Conservation (phyloP, 192 early-diverging fungal genomes). For the Allomyces arbusculus region DNA sequence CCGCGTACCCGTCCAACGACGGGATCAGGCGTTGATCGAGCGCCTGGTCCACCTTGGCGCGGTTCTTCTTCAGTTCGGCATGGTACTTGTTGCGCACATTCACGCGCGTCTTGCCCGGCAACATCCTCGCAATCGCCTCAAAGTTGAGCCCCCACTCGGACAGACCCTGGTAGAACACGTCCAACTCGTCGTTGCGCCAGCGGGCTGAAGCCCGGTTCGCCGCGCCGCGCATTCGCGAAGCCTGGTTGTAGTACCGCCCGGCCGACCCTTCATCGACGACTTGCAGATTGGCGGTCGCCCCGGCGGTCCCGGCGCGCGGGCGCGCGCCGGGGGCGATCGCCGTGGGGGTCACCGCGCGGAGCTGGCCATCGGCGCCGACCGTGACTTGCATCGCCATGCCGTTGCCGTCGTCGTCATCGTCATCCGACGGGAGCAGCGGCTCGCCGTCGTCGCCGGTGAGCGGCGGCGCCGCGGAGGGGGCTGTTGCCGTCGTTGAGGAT, state of each 20-base stretch:
- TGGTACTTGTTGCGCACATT: not conserved
- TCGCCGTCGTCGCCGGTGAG: not conserved
- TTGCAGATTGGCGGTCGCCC: not conserved
- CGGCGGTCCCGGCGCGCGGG: not conserved
- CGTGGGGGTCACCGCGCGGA: not conserved
- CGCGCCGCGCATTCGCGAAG: not conserved
- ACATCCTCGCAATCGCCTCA: not conserved
- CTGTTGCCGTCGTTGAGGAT: too few species aligned
- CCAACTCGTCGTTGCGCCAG: not conserved
- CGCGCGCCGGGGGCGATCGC: not conserved
- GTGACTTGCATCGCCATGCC: not conserved
- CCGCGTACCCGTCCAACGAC: not conserved
- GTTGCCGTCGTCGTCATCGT: not conserved
- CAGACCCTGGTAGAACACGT: not conserved
- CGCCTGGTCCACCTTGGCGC: not conserved
- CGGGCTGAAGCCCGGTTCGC: not conserved
- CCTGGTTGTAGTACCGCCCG: not conserved
- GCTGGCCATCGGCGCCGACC: not conserved
- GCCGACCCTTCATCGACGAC: not conserved
- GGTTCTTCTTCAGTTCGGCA: not conserved
- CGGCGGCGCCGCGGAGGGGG: too few species aligned
- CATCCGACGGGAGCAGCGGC: not conserved
- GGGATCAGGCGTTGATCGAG: not conserved
- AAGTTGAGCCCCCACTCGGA: not conserved
- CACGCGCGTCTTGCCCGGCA: not conserved